Conservation (phyloP, 2,329 filamentous ascomycete genomes). For the Cladophialophora psammophila region DNA sequence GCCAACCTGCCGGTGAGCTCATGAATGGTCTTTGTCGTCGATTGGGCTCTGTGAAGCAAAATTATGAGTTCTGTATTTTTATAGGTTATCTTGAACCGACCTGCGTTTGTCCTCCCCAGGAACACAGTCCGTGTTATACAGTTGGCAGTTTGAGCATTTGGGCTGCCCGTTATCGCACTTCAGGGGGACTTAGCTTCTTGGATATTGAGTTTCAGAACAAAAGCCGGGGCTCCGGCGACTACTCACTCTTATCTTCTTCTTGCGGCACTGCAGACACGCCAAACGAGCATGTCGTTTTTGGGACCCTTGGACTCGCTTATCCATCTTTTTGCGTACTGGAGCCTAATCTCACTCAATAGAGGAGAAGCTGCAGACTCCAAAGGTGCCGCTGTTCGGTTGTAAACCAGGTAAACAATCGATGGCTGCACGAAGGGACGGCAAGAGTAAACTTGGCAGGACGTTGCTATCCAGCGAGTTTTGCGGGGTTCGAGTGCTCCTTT, state of each 20-base stretch:
- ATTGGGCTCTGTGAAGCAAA: constrained; percentile 4
- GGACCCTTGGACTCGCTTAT: neutral
- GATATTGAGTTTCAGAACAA: neutral
- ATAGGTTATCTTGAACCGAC: neutral
- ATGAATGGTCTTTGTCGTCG: constrained; percentile 6
- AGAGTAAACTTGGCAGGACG: neutral
- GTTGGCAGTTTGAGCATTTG: constrained; percentile 10
- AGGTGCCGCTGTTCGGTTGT: neutral
- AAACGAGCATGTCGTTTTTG: neutral
- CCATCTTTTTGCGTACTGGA: neutral
- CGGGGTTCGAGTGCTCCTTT: neutral
- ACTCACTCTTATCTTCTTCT: neutral
- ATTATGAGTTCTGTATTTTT: neutral
- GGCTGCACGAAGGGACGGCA: neutral
- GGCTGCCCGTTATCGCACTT: constrained; percentile 12
- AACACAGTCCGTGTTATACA: constrained; percentile 7
- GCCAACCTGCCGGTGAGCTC: constrained; percentile 6
- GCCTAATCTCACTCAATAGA: neutral
- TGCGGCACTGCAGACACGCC: neutral
- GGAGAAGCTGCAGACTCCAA: neutral
- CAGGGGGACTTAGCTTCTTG: neutral
- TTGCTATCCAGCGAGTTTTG: neutral
- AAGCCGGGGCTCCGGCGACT: neutral
- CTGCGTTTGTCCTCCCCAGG: constrained; percentile 18
- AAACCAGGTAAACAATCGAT: neutral